A percentile compares a stretch with the other conserved stretches of the same genome.
Evolutionary conservation across 192 early-diverging fungal genomes (phyloP).

Genomic region (Martensiomyces pterosporus): DNA sequence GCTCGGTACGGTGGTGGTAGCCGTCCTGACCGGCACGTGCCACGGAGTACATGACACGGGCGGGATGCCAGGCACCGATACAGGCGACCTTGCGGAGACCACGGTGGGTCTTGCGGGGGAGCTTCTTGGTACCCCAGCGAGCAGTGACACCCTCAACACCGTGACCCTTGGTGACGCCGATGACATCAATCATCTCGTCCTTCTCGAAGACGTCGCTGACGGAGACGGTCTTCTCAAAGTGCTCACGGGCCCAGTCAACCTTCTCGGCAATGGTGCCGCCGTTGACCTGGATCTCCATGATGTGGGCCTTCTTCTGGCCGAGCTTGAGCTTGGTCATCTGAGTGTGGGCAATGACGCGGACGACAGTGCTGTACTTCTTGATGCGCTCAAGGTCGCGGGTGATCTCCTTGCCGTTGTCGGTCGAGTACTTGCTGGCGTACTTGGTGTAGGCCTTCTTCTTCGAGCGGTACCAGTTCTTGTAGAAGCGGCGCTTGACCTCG

Average conservation of each 20-base stretch:
- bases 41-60: conserved; percentile 97
- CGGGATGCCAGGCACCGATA: conserved; percentile 99
- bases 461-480: conserved; percentile 99
- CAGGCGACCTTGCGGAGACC: conserved; percentile 99
- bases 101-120: conserved; percentile 99
- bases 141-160: conserved; percentile 98
- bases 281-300: conserved; percentile 99
- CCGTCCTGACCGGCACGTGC: conserved; percentile 99
- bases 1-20: conserved; percentile 99
- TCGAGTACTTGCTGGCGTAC: conserved; percentile 95
- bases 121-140: conserved; percentile 99
- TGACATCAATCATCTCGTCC: conserved; percentile 99
- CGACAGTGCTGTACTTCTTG: conserved; percentile 98
- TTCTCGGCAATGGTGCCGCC: conserved; percentile 94
- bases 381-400: conserved; percentile 93
- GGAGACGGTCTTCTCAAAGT: conserved; percentile 96
- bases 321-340: conserved; percentile 93
- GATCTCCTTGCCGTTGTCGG: conserved; percentile 79
- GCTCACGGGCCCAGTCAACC: conserved; percentile 94
- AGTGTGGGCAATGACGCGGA: conserved; percentile 97
- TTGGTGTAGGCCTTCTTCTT: conserved; percentile 99
- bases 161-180: conserved; percentile 98
- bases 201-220: conserved; percentile 91
- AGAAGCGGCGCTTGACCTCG: conserved; percentile 98
- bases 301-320: conserved; percentile 98